A percentile compares a stretch with the other conserved stretches of the same genome.
Evolutionary conservation across 768 basidiomycete species (phyloP).

Genomic region (Mycena leptocephala): DNA sequence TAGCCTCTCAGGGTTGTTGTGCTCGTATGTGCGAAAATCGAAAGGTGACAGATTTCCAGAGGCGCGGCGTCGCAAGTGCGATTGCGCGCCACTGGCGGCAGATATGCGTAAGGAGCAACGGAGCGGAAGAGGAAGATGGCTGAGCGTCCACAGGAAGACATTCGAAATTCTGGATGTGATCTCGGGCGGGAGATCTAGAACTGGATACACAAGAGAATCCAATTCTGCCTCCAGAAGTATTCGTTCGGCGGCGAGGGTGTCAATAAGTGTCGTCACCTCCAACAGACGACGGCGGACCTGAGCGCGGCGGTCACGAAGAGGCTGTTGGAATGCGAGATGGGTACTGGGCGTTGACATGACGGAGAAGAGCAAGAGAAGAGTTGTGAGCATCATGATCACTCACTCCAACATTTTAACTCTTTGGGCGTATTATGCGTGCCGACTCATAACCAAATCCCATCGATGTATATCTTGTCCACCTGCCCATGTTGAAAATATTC

Average conservation of each 20-base stretch:
- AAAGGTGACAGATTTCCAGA: constrained; percentile 13
- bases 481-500: no score
- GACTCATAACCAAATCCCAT: no score
- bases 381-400: no score
- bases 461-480: no score
- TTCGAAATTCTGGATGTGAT: not conserved
- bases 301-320: not conserved
- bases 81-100: not conserved
- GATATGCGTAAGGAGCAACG: not conserved
- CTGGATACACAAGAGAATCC: not conserved
- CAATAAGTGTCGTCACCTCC: not conserved
- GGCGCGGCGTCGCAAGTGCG: not conserved
- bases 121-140: not conserved
- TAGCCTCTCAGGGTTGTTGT: not conserved
- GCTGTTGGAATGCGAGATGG: not conserved
- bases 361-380: no score
- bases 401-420: no score
- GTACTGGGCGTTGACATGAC: not conserved
- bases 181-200: not conserved
- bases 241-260: not conserved
- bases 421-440: no score
- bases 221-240: not conserved
- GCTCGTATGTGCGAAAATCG: not conserved
- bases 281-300: not conserved
- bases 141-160: not conserved